Evolutionary conservation across 495 filamentous ascomycete genomes (phyloP).

Genomic region (Neurospora sp.): DNA sequence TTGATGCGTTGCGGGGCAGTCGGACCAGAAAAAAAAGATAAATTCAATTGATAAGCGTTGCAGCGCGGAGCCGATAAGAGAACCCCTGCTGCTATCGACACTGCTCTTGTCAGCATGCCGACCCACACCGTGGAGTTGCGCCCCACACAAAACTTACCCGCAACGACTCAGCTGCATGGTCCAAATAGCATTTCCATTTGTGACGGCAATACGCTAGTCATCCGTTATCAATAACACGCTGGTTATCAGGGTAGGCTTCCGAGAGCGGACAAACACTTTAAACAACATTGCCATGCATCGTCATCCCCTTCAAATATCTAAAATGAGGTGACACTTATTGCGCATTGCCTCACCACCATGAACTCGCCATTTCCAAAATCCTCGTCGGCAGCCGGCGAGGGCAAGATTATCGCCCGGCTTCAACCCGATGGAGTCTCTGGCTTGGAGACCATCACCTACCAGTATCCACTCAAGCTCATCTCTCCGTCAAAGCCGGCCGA

Average conservation of each 20-base stretch:
- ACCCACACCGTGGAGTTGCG: not conserved
- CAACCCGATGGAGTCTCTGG: conserved; percentile 62
- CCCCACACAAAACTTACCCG: no score
- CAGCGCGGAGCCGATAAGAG: not conserved
- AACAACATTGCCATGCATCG: not conserved
- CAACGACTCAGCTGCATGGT: not conserved
- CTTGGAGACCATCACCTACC: conserved; percentile 67
- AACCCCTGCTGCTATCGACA: not conserved
- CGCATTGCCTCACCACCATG: conserved; percentile 21
- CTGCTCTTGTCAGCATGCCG: not conserved
- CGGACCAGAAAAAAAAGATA: not conserved
- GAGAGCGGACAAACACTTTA: not conserved
- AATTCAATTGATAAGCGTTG: not conserved
- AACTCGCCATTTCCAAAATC: conserved; percentile 55
- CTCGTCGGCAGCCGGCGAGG: conserved; percentile 64
- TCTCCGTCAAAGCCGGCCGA: conserved; percentile 46
- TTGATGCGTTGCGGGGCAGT: not conserved
- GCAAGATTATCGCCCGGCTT: conserved; percentile 61
- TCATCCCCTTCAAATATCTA: not conserved
- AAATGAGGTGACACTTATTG: conserved; percentile 8
- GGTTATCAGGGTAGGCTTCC: not conserved
- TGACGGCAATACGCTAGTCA: not conserved
- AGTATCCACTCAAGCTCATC: conserved; percentile 92
- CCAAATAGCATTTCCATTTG: not conserved
- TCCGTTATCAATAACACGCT: not conserved